Percentiles rank a stretch among this genome's conserved stretches.
These are phyloP conservation scores for maize (Zea mays) DNA, from an alignment of 176 grass and related monocot genomes.

Conservation along the genomic window Zm-B73-REFERENCE-NAM-5.0 NC_050096.1:277821501-277822000, in stretches of 20 bases:
- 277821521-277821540: neutral
- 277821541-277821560: neutral
- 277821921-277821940: neutral
- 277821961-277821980: neutral
- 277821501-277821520: conserved; percentile 34
- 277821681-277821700: neutral
- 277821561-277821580: neutral
- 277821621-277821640: neutral
- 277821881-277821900: conserved; percentile 14
- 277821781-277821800: neutral
- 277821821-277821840: neutral
- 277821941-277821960: neutral
- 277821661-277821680: neutral
- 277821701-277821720: neutral
- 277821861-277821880: neutral
- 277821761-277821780: conserved; percentile 21
- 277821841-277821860: neutral
- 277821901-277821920: conserved; percentile 13
- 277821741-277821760: conserved; percentile 5
- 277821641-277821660: neutral
- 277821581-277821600: neutral
- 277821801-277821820: neutral
- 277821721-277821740: neutral
- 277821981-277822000: neutral
- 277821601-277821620: neutral